A percentile compares a stretch with the other conserved stretches of the same genome.
phyloP scores from a whole-genome alignment of 768 basidiomycete genomes.

The Tremella yokohamensis region DNA sequence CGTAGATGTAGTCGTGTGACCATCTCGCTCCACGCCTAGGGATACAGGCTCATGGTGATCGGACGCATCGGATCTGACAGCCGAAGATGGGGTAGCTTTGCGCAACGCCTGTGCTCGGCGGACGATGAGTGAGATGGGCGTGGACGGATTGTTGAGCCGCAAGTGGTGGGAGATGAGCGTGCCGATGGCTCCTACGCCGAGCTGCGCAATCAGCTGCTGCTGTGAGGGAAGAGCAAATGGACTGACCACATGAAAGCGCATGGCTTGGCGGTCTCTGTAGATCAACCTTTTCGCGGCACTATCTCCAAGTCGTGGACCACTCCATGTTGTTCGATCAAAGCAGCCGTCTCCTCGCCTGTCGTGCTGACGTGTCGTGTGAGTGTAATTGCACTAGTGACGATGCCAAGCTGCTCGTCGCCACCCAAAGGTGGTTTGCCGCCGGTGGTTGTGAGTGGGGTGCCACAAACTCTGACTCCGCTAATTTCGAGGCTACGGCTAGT shows the following conservation, averaged over 20 bases:
- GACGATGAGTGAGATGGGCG: slow-evolving; percentile 67
- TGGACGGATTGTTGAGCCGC: slow-evolving; percentile 53
- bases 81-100: slow-evolving; percentile 4
- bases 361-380: too few relatives aligned
- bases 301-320: too few relatives aligned
- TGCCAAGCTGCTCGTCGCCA: too few relatives aligned
- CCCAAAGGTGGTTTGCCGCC: too few relatives aligned
- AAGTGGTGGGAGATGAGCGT: slow-evolving; percentile 77
- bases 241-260: slow-evolving; percentile 49
- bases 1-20: slow-evolving; percentile 10
- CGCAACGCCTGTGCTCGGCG: slow-evolving; percentile 34
- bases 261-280: slow-evolving; percentile 5
- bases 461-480: too few relatives aligned
- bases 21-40: slow-evolving; percentile 9
- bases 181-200: slow-evolving; percentile 80
- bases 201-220: slow-evolving; percentile 27
- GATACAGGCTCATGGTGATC: not conserved
- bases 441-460: too few relatives aligned
- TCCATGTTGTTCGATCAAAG: too few relatives aligned
- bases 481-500: too few relatives aligned
- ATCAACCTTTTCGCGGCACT: too few relatives aligned
- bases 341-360: too few relatives aligned
- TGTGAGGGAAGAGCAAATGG: not conserved
- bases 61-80: slow-evolving; percentile 3
- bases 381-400: too few relatives aligned